Percentiles rank a stretch among this genome's conserved stretches.
Evolutionary conservation across 495 filamentous ascomycete genomes (phyloP).

Genomic region (Elaphomyces granulatus): DNA sequence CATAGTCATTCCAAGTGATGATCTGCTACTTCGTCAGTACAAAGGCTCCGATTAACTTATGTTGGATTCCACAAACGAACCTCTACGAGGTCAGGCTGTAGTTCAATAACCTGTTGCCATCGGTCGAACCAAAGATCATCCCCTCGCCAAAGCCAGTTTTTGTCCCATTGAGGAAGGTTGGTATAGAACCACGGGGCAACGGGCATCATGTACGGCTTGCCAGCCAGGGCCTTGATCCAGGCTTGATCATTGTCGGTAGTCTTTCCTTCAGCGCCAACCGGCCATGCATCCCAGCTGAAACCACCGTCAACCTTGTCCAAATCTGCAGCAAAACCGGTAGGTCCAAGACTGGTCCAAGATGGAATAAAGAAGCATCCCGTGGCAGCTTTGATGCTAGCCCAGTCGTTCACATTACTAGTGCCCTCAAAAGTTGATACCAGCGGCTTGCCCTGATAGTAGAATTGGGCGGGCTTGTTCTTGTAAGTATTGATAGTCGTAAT

Average conservation of each 20-base stretch:
- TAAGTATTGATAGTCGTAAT: slow-evolving; percentile 42
- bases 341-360: slow-evolving; percentile 46
- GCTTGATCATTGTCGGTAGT: slow-evolving; percentile 36
- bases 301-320: slow-evolving; percentile 43
- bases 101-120: slow-evolving; percentile 51
- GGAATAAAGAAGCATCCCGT: slow-evolving; percentile 44
- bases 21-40: slow-evolving; percentile 15
- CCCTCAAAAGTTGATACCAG: slow-evolving; percentile 67
- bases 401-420: slow-evolving; percentile 38
- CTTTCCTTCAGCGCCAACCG: slow-evolving; percentile 41
- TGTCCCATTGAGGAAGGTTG: slow-evolving; percentile 51
- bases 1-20: slow-evolving; percentile 60
- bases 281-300: slow-evolving; percentile 67
- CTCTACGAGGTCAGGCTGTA: slow-evolving; percentile 52
- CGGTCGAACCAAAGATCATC: slow-evolving; percentile 62
- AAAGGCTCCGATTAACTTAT: neutral
- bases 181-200: slow-evolving; percentile 67
- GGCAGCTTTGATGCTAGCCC: slow-evolving; percentile 38
- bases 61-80: slow-evolving; percentile 17
- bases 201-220: slow-evolving; percentile 66
- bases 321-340: slow-evolving; percentile 30
- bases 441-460: slow-evolving; percentile 38
- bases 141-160: slow-evolving; percentile 61
- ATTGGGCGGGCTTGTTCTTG: slow-evolving; percentile 36
- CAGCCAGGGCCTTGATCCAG: slow-evolving; percentile 34